Evolutionary conservation across 208 protist species (phyloP).

Genomic region (Zelonia costaricensis): DNA sequence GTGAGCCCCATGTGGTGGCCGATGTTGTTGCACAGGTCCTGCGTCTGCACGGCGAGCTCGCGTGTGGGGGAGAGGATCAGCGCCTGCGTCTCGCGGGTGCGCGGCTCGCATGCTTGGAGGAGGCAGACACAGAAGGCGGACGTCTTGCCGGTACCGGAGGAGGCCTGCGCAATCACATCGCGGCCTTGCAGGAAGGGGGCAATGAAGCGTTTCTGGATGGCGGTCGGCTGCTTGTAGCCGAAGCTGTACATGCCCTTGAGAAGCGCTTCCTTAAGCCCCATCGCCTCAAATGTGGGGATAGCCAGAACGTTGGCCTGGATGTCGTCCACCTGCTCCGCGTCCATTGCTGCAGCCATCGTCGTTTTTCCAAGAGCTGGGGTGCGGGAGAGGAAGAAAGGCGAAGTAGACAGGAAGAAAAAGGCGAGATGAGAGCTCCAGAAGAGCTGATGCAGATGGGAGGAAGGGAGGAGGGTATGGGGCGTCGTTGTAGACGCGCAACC

Average conservation of each 20-base stretch:
- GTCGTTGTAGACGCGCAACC: no score
- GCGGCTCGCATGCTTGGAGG: conserved; percentile 87
- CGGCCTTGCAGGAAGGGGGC: conserved; percentile 85
- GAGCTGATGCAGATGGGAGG: not conserved
- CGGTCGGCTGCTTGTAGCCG: conserved; percentile 98
- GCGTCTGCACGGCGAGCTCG: conserved; percentile 97
- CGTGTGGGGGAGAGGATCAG: conserved; percentile 98
- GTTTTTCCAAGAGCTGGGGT: not conserved
- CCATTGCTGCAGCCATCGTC: conserved; percentile 19
- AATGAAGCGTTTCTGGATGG: conserved; percentile 99
- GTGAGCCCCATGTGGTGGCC: conserved; percentile 94
- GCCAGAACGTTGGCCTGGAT: conserved; percentile 87
- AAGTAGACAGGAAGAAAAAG: not conserved
- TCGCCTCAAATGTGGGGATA: conserved; percentile 89
- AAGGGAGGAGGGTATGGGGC: not conserved
- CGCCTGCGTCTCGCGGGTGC: conserved; percentile 89
- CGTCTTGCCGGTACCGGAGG: conserved; percentile 99
- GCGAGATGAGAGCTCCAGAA: not conserved
- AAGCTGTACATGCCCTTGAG: conserved; percentile 97
- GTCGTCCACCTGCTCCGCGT: conserved; percentile 47
- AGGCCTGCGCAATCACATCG: conserved; percentile 98
- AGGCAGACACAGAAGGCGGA: conserved; percentile 96
- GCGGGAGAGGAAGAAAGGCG: not conserved
- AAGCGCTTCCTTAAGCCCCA: conserved; percentile 86
- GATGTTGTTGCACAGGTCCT: conserved; percentile 94